Evolutionary conservation across 164 flowering plant genomes (phyloP), one percentile per base, ranked within the genome.

Genomic region (Malania oleifera): DNA sequence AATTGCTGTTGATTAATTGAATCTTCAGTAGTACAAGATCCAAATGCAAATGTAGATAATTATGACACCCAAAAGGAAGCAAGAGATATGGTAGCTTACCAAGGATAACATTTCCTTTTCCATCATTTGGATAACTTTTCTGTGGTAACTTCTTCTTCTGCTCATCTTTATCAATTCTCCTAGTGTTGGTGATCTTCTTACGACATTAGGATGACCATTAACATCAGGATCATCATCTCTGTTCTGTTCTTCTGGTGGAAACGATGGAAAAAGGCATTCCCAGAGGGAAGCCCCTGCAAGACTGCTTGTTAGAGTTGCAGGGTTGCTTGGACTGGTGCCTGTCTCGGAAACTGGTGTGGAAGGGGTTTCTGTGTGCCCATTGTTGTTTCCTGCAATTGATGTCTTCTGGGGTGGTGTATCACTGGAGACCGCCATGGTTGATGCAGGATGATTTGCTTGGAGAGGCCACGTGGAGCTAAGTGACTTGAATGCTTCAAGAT

Each of bases 161-260:
- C 91, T 87, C 90, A 82, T 75, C 80, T 78, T 58, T 41, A 86
- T 87, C 67, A 90, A 64, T 71, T 93, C 96, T 48, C 89, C 92
- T 17, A 93, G 87, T 12, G 96, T 87, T n/a, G 60, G 69, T 14
- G 85, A 66, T 58, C 70, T 73, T 57, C 78, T 77, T 27, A 22
- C 41, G 1, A 28, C 52, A 46, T 65, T 69, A 47, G n/a, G n/a
- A n/a, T n/a, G n/a, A n/a, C 59, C 19, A 40, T 64, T 70, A 29
- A 62, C 59, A 38, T 68, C 69, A 17, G 15, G 1, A 20, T 40
- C 60, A 1, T 57, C 40, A 4, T 77, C 70, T 25, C 49, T 58
- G 9, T 19, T 53, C 34, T 43, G 45, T 39, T 22, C 52, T 22
- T 53, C 70, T 18, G 57, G 65, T 11, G 38, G 67, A 57, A 74